Evolutionary conservation across 2,329 filamentous ascomycete species (phyloP).

Genomic region (Trichoderma koningii): DNA sequence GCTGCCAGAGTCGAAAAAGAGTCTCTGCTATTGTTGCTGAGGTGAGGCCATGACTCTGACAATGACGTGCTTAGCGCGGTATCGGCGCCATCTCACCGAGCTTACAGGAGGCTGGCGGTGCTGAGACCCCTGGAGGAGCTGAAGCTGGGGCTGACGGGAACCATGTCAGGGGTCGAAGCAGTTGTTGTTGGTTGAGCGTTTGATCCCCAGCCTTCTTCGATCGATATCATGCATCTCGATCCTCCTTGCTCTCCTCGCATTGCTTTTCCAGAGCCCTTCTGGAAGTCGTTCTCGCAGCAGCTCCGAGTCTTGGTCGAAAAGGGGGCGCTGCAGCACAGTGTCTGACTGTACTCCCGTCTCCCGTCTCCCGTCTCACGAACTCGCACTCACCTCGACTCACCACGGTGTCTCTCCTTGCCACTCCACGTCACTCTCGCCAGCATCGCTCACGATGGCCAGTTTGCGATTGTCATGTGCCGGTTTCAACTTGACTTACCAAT

Average conservation of each 20-base stretch:
- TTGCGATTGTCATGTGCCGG: neutral
- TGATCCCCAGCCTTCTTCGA: neutral
- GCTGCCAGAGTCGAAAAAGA: conserved; percentile 2
- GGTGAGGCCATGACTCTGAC: conserved; percentile 24
- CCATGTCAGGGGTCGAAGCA: conserved; percentile 1
- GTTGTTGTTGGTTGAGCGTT: too few species aligned
- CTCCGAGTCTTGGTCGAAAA: too few species aligned
- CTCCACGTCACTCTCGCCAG: too few species aligned
- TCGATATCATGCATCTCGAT: neutral
- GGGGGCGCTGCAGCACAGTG: too few species aligned
- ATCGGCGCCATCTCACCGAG: conserved; percentile 19
- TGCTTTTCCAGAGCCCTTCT: too few species aligned
- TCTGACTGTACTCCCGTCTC: too few species aligned
- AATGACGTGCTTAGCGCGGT: conserved; percentile 29
- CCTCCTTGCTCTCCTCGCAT: too few species aligned
- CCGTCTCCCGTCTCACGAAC: too few species aligned
- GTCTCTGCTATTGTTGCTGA: conserved; percentile 15
- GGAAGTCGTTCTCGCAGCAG: too few species aligned
- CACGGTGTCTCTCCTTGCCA: too few species aligned
- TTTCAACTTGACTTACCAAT: conserved; percentile 6
- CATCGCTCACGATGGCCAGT: neutral
- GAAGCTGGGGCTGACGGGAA: neutral
- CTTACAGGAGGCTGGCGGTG: neutral
- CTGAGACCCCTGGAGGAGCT: neutral
- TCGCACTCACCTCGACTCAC: too few species aligned